A percentile compares a stretch with the other conserved stretches of the same genome.
These are phyloP conservation scores for Trypanosoma melophagium DNA, from an alignment of 208 protist species.

Conservation along the genomic window DNA sequence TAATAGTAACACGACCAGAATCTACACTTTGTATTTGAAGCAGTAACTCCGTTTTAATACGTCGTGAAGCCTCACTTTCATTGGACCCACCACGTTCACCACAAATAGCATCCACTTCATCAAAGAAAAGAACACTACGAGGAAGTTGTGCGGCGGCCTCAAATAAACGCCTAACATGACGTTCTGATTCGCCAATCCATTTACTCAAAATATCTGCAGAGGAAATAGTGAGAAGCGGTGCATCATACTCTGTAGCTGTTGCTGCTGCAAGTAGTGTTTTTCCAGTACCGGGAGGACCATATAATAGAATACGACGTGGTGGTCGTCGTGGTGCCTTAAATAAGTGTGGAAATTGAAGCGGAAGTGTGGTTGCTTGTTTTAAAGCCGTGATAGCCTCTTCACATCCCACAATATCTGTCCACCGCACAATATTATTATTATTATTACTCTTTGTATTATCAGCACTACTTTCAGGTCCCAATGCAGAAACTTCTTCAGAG, in stretches of 20 bases:
- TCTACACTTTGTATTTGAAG: constrained; percentile 88
- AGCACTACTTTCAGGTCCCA: too few relatives aligned
- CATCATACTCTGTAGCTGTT: constrained; percentile 88
- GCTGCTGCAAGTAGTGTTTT: constrained; percentile 94
- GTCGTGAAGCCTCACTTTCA: constrained; percentile 88
- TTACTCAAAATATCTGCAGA: constrained; percentile 95
- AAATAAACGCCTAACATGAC: constrained; percentile 94
- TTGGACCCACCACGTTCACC: constrained; percentile 56
- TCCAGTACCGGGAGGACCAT: constrained; percentile 71
- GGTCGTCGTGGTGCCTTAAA: constrained; percentile 92
- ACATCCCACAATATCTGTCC: constrained; percentile 95
- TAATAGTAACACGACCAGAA: constrained; percentile 53
- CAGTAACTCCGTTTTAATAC: constrained; percentile 99
- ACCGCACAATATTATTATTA: constrained; percentile 32
- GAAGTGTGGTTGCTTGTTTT: constrained; percentile 97
- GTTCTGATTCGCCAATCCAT: constrained; percentile 97
- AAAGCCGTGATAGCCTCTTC: constrained; percentile 94
- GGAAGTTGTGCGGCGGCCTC: constrained; percentile 42
- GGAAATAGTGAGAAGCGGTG: constrained; percentile 92
- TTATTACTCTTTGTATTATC: not conserved
- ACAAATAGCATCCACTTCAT: constrained; percentile 94
- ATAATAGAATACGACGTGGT: constrained; percentile 92
- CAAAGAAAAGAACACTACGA: constrained; percentile 91
- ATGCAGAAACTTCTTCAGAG: not conserved
- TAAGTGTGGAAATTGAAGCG: constrained; percentile 95